Percentiles rank a stretch among this genome's conserved stretches.
Conservation (phyloP, 2,329 filamentous ascomycete genomes). For the Aspergillus ochraceoroseus region DNA sequence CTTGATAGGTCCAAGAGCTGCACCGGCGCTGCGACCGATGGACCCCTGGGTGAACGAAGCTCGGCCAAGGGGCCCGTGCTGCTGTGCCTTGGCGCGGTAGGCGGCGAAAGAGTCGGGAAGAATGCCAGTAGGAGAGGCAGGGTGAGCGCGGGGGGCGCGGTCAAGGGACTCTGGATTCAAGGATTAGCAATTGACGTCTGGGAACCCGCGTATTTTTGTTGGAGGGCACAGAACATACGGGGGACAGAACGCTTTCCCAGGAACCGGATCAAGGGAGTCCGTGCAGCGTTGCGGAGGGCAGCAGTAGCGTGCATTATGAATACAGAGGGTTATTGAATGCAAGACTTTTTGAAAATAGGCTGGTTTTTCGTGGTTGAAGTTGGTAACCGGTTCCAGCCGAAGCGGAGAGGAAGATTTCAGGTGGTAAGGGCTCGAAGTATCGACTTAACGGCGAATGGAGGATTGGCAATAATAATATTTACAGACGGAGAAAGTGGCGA, state of each 20-base stretch:
- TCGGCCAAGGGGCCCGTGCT: slow-evolving; percentile 57
- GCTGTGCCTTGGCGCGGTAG: slow-evolving; percentile 60
- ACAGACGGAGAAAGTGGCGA: too few species aligned
- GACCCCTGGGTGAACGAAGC: slow-evolving; percentile 37
- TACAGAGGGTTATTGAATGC: slow-evolving; percentile 8
- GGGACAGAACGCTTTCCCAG: slow-evolving; percentile 46
- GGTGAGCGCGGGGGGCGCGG: slow-evolving; percentile 57
- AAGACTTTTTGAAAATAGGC: too few species aligned
- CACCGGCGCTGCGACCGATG: slow-evolving; percentile 60
- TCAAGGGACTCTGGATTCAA: slow-evolving; percentile 41
- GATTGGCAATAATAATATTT: too few species aligned
- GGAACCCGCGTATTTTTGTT: too few species aligned
- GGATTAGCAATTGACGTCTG: not conserved
- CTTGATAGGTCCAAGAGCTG: slow-evolving; percentile 66
- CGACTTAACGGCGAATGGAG: not conserved
- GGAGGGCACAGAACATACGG: too few species aligned
- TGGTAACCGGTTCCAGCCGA: not conserved
- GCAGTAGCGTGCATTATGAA: slow-evolving; percentile 42
- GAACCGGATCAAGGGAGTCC: slow-evolving; percentile 49
- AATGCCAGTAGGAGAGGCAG: slow-evolving; percentile 51
- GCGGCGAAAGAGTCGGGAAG: slow-evolving; percentile 59
- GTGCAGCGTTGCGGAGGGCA: slow-evolving; percentile 40
- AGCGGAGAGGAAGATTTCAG: not conserved
- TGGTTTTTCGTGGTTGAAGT: not conserved
- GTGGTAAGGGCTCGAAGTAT: not conserved